Conservation (phyloP, 1,139 yeast genomes). For the Saccharomyces pastorianus region DNA sequence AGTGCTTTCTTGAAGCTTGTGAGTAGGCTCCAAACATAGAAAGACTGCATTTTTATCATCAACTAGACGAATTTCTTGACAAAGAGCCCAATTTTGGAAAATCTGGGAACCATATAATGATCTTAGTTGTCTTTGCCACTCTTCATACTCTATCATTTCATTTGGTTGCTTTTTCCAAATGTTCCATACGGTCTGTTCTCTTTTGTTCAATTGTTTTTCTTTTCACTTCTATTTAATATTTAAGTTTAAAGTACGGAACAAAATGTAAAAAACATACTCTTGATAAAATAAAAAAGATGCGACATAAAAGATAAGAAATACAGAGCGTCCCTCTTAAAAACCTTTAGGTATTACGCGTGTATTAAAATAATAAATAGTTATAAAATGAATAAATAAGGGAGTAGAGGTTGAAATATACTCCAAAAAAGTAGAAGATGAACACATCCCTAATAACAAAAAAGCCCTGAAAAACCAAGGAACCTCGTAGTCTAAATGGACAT, state of each 20-base stretch:
- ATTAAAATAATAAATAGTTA: not conserved
- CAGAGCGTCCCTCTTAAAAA: not conserved
- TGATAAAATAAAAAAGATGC: not conserved
- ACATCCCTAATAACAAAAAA: not conserved
- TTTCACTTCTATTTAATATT: not conserved
- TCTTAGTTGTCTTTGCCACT: constrained; percentile 1
- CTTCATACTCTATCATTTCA: not conserved
- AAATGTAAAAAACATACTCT: not conserved
- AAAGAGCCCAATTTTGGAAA: constrained; percentile 1
- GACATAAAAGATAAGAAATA: not conserved
- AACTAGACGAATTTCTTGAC: not conserved
- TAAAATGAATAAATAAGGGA: not conserved
- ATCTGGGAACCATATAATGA: not conserved
- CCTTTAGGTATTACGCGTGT: not conserved
- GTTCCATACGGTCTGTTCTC: not conserved
- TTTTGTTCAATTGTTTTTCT: not conserved
- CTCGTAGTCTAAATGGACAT: not conserved
- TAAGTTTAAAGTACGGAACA: not conserved
- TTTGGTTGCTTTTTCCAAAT: not conserved
- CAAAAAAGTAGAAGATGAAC: not conserved
- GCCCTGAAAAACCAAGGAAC: not conserved
- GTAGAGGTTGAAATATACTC: not conserved
- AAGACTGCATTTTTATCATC: not conserved
- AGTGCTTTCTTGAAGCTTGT: not conserved
- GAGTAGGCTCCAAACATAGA: not conserved